A percentile compares a stretch with the other conserved stretches of the same genome.
phyloP scores from a whole-genome alignment of 352 stramenopile genomes.

The Blastocystis sp. region DNA sequence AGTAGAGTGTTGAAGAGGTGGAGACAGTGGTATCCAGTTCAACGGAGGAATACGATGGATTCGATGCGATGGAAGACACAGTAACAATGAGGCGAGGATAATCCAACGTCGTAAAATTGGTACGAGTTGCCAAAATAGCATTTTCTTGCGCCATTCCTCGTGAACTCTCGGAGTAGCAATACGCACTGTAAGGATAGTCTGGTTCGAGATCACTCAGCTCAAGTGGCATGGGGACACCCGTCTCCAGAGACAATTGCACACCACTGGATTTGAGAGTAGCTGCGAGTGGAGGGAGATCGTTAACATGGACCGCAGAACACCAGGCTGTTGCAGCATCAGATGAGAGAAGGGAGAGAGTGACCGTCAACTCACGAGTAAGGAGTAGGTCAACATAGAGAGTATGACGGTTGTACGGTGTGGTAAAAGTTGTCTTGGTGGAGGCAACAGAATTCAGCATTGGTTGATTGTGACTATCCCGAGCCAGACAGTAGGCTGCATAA shows the following conservation, averaged over 20 bases:
- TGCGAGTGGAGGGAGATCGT: not conserved
- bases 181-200: conserved; percentile 22
- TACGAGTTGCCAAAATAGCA: not conserved
- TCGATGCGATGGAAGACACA: not conserved
- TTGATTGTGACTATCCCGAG: not conserved
- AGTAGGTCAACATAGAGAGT: conserved; percentile 5
- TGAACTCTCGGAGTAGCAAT: conserved; percentile 36
- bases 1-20: not conserved
- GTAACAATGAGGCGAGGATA: conserved; percentile 1
- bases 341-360: conserved; percentile 13
- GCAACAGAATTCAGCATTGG: conserved; percentile 22
- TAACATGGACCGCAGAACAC: not conserved
- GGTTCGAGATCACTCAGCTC: not conserved
- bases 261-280: not conserved
- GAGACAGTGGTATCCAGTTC: not conserved
- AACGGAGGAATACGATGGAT: not conserved
- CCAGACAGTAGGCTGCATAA: conserved; percentile 49
- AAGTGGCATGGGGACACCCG: not conserved
- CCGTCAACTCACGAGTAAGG: not conserved
- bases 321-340: not conserved
- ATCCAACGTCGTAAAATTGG: conserved; percentile 3
- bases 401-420: conserved; percentile 1
- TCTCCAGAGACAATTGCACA: not conserved
- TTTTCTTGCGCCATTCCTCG: not conserved
- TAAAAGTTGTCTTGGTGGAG: not conserved